A percentile compares a stretch with the other conserved stretches of the same genome.
Conservation (phyloP, 2,329 filamentous ascomycete genomes). For the Diaporthe ilicicola region DNA sequence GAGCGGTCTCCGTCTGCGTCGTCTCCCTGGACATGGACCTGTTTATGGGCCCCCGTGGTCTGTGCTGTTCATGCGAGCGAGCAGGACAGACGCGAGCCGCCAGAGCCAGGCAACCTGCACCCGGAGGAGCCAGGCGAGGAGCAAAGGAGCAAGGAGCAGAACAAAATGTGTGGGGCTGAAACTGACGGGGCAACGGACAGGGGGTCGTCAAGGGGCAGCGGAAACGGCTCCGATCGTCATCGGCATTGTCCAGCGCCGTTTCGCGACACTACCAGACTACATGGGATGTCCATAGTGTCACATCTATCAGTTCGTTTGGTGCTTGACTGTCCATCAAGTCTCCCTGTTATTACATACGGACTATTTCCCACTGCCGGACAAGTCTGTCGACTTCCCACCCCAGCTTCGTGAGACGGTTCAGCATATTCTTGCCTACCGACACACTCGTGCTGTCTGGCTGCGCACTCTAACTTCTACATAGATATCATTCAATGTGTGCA, state of each 20-base stretch:
- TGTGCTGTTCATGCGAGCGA: constrained; percentile 30
- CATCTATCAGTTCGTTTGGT: neutral
- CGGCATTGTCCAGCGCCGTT: neutral
- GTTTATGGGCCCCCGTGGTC: constrained; percentile 36
- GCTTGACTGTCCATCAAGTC: too few relatives aligned
- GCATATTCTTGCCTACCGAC: neutral
- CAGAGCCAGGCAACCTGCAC: neutral
- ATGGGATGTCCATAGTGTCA: neutral
- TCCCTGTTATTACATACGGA: too few relatives aligned
- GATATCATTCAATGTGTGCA: too few relatives aligned
- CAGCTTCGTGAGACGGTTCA: too few relatives aligned
- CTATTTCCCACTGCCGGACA: too few relatives aligned
- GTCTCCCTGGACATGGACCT: constrained; percentile 21
- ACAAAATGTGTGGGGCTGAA: constrained; percentile 11
- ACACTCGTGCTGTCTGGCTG: too few relatives aligned
- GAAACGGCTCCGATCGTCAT: neutral
- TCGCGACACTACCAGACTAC: too few relatives aligned
- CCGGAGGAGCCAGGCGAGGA: neutral
- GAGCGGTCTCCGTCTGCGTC: constrained; percentile 31
- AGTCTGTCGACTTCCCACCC: too few relatives aligned
- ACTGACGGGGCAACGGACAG: constrained; percentile 26
- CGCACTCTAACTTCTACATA: neutral
- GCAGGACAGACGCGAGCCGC: constrained; percentile 9
- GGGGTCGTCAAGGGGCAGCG: constrained; percentile 1
- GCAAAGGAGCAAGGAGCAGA: neutral